A percentile compares a stretch with the other conserved stretches of the same genome.
phyloP scores from a whole-genome alignment of 768 basidiomycete species.

The Sporobolomyces roseus region DNA sequence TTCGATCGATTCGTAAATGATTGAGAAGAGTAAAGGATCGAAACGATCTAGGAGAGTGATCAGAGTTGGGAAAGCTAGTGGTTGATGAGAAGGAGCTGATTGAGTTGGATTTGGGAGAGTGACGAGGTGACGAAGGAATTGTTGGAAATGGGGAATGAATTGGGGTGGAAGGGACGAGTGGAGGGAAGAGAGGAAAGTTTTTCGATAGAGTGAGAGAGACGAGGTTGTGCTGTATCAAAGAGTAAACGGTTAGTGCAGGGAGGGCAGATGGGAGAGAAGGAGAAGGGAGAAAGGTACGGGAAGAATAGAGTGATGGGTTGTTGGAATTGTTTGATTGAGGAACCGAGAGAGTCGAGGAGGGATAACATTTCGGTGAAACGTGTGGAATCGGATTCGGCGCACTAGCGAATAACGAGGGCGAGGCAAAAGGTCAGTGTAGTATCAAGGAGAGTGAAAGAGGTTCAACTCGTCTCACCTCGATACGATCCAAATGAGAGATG shows the following conservation, averaged over 20 bases:
- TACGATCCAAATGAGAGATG: too few species aligned
- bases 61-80: constrained; percentile 51
- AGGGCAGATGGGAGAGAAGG: too few species aligned
- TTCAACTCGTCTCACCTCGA: too few species aligned
- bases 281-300: not conserved
- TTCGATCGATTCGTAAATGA: constrained; percentile 84
- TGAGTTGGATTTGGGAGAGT: constrained; percentile 48
- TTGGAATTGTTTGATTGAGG: too few species aligned
- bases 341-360: too few species aligned
- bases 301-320: too few species aligned
- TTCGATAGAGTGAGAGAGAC: constrained; percentile 5
- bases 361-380: too few species aligned
- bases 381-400: too few species aligned
- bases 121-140: not conserved
- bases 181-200: constrained; percentile 36
- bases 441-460: too few species aligned
- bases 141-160: constrained; percentile 17
- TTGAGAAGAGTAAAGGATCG: constrained; percentile 73
- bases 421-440: too few species aligned
- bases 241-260: too few species aligned
- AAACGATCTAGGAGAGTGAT: constrained; percentile 75
- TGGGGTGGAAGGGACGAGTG: constrained; percentile 30
- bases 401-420: too few species aligned
- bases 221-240: not conserved
- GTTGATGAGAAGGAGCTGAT: constrained; percentile 55